Evolutionary conservation across 2,329 filamentous ascomycete genomes (phyloP).

Genomic region (Didymella lethalis): DNA sequence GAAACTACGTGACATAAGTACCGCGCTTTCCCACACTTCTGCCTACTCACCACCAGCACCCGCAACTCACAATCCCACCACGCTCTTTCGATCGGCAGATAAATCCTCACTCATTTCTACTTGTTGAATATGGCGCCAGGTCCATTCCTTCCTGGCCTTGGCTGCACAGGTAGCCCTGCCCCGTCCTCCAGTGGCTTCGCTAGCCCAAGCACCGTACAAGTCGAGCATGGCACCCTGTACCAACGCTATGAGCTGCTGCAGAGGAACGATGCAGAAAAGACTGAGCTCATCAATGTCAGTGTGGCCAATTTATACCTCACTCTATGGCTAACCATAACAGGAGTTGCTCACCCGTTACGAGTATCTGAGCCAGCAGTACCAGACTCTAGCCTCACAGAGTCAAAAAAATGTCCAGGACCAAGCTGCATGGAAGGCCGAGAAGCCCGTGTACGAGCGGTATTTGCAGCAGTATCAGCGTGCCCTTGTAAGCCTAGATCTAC

Average conservation of each 20-base stretch:
- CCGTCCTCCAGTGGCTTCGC: constrained; percentile 5
- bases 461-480: constrained; percentile 31
- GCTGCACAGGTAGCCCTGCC: constrained; percentile 6
- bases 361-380: constrained; percentile 44
- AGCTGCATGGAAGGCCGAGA: constrained; percentile 31
- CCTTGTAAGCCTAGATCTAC: constrained; percentile 31
- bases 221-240: constrained; percentile 32
- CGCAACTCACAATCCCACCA: not conserved
- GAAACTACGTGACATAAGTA: constrained; percentile 14
- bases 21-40: constrained; percentile 14
- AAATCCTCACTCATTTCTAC: not conserved
- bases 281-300: constrained; percentile 45
- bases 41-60: constrained; percentile 16
- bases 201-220: constrained; percentile 7
- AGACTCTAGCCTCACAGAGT: constrained; percentile 35
- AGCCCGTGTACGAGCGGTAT: constrained; percentile 30
- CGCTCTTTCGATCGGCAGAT: not conserved
- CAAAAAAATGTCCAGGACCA: constrained; percentile 36
- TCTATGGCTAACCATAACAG: constrained; percentile 31
- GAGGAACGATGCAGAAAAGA: constrained; percentile 41
- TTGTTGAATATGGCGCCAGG: constrained; percentile 26
- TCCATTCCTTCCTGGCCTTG: constrained; percentile 22
- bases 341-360: constrained; percentile 54
- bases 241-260: constrained; percentile 45
- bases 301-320: not conserved